Conservation (phyloP, 2,329 filamentous ascomycete genomes). For the Mollisia scopiformis region DNA sequence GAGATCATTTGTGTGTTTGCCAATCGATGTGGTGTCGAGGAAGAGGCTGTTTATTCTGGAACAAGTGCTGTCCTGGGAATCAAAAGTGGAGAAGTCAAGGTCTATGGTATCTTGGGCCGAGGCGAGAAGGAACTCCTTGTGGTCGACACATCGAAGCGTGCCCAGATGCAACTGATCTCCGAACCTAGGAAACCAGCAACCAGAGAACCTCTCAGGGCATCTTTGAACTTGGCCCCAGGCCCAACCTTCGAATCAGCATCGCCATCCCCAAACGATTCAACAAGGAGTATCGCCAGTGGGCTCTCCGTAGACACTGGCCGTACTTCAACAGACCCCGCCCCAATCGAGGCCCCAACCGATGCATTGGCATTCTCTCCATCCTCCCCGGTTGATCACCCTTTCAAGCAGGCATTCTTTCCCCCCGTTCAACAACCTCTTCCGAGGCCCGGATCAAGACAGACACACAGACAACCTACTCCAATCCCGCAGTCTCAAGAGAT, state of each 20-base stretch:
- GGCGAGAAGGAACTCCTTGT: slow-evolving; percentile 69
- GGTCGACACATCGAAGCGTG: slow-evolving; percentile 54
- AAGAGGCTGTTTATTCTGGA: slow-evolving; percentile 69
- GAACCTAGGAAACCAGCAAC: slow-evolving; percentile 20
- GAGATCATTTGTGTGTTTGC: slow-evolving; percentile 72
- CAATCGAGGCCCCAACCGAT: background rate
- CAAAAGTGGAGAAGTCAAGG: slow-evolving; percentile 62
- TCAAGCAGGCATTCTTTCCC: background rate
- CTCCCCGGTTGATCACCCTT: background rate
- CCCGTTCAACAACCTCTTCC: background rate
- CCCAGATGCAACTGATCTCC: slow-evolving; percentile 28
- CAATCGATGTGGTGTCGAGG: slow-evolving; percentile 72
- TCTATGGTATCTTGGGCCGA: slow-evolving; percentile 72
- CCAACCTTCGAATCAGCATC: background rate
- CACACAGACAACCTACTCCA: background rate
- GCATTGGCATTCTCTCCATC: background rate
- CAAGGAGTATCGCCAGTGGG: background rate
- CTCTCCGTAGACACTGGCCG: too few species aligned
- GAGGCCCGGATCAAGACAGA: background rate
- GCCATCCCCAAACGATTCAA: background rate
- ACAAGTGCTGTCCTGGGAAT: slow-evolving; percentile 74
- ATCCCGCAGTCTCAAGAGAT: background rate
- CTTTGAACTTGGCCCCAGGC: background rate
- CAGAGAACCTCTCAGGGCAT: background rate
- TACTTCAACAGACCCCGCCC: background rate